A percentile compares a stretch with the other conserved stretches of the same genome.
phyloP scores from a whole-genome alignment of 2,329 filamentous ascomycete genomes.

The Ilyonectria sp. region DNA sequence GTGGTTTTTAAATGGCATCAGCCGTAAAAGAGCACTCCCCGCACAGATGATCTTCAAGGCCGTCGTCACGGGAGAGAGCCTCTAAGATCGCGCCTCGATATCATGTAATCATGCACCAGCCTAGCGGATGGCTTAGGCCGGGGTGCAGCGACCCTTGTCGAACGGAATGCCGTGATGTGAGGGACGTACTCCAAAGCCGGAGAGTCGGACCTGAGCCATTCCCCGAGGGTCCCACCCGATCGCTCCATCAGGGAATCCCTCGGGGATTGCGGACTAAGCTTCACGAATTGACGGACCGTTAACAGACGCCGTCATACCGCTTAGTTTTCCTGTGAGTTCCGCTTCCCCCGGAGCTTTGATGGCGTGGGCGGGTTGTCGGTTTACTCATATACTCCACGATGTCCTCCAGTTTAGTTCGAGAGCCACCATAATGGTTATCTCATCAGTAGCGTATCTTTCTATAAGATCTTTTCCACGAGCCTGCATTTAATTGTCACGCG shows the following conservation, averaged over 20 bases:
- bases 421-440: neutral
- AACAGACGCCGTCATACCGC: slow-evolving; percentile 28
- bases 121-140: neutral
- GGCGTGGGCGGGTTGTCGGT: neutral
- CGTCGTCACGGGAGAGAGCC: neutral
- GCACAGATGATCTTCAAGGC: slow-evolving; percentile 7
- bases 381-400: slow-evolving; percentile 21
- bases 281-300: slow-evolving; percentile 29
- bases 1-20: slow-evolving; percentile 12
- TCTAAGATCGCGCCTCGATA: slow-evolving; percentile 11
- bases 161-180: slow-evolving; percentile 7
- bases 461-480: neutral
- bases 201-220: slow-evolving; percentile 36
- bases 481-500: slow-evolving; percentile 12
- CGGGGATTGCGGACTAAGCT: slow-evolving; percentile 11
- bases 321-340: slow-evolving; percentile 14
- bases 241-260: slow-evolving; percentile 6
- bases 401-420: slow-evolving; percentile 2
- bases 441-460: neutral
- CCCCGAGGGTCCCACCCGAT: slow-evolving; percentile 38
- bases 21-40: slow-evolving; percentile 3
- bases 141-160: slow-evolving; percentile 6
- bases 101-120: slow-evolving; percentile 17
- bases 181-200: slow-evolving; percentile 28
- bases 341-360: slow-evolving; percentile 4